Evolutionary conservation across 1,284 basidiomycete genomes (phyloP).

Genomic region (Apiotrichum mycotoxinovorans): DNA sequence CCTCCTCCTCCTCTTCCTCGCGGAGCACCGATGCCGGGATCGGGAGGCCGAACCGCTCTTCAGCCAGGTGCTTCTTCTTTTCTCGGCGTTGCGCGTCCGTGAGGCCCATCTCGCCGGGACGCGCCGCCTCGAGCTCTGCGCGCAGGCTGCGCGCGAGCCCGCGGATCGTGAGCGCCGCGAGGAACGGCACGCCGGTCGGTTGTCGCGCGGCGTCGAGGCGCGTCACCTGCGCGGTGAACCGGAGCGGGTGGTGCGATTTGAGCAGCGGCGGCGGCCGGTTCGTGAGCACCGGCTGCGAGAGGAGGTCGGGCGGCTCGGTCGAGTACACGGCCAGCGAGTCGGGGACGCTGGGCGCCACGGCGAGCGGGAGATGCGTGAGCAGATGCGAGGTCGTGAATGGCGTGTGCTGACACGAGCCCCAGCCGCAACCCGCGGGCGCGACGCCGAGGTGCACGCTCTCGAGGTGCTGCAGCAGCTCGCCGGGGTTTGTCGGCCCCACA

Average conservation of each 20-base stretch:
- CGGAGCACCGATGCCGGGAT: conserved; percentile 42
- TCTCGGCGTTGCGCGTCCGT: conserved; percentile 22
- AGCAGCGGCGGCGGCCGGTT: conserved; percentile 28
- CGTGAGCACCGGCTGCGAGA: conserved; percentile 21
- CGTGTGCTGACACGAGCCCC: conserved; percentile 33
- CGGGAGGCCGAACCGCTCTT: conserved; percentile 47
- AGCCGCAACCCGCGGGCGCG: conserved; percentile 26
- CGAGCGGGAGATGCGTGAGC: conserved; percentile 40
- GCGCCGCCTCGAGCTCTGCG: conserved; percentile 28
- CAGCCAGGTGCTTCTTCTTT: conserved; percentile 36
- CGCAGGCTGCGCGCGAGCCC: conserved; percentile 40
- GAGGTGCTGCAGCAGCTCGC: conserved; percentile 32
- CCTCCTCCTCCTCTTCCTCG: conserved; percentile 43
- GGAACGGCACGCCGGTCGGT: conserved; percentile 42
- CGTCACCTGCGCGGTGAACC: conserved; percentile 27
- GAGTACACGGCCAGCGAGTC: conserved; percentile 21
- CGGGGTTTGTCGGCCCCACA: conserved; percentile 20
- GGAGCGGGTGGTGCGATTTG: conserved; percentile 19
- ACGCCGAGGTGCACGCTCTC: conserved; percentile 25
- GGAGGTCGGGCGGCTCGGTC: conserved; percentile 8
- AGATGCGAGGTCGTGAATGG: conserved; percentile 38
- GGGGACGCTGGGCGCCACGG: conserved; percentile 10
- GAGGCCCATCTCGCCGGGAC: conserved; percentile 16
- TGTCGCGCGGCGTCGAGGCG: conserved; percentile 24
- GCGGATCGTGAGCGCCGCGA: conserved; percentile 42